These are phyloP conservation scores for Fusarium napiforme DNA, from an alignment of 2,329 filamentous ascomycete genomes.

Conservation along the genomic window DNA sequence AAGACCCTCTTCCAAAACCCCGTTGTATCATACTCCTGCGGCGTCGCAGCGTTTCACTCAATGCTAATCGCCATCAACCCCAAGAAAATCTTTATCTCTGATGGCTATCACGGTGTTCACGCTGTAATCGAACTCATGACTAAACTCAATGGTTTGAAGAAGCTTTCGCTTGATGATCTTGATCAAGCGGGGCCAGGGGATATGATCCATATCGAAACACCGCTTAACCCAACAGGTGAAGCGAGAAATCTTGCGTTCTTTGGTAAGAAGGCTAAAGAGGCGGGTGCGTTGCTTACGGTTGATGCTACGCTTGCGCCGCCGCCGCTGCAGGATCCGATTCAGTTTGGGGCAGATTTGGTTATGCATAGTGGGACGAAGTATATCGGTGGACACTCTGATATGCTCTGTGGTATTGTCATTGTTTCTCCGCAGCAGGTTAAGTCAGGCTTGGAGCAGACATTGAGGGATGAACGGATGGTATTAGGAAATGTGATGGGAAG, in stretches of 20 bases:
- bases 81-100: slow-evolving; percentile 80
- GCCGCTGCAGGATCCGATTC: slow-evolving; percentile 85
- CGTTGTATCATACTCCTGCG: slow-evolving; percentile 81
- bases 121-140: slow-evolving; percentile 79
- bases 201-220: slow-evolving; percentile 90
- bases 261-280: slow-evolving; percentile 74
- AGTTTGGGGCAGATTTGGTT: slow-evolving; percentile 81
- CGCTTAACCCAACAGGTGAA: slow-evolving; percentile 88
- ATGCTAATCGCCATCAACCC: slow-evolving; percentile 84
- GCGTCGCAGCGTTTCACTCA: slow-evolving; percentile 87
- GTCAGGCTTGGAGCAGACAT: slow-evolving; percentile 65
- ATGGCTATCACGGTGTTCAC: slow-evolving; percentile 93
- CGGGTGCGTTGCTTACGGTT: slow-evolving; percentile 80
- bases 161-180: slow-evolving; percentile 77
- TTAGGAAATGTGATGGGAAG: slow-evolving; percentile 87
- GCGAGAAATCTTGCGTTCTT: slow-evolving; percentile 79
- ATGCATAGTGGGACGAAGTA: slow-evolving; percentile 98
- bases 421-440: slow-evolving; percentile 59
- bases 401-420: slow-evolving; percentile 86
- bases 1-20: slow-evolving; percentile 77
- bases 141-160: slow-evolving; percentile 78
- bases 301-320: slow-evolving; percentile 95
- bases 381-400: slow-evolving; percentile 91
- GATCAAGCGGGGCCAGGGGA: slow-evolving; percentile 71
- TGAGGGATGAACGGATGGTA: slow-evolving; percentile 75